Percentiles rank a stretch among this genome's conserved stretches.
These are phyloP conservation scores for Nicotiana noctiflora DNA, from an alignment of 257 asterid genomes.

Conservation along the genomic window DNA sequence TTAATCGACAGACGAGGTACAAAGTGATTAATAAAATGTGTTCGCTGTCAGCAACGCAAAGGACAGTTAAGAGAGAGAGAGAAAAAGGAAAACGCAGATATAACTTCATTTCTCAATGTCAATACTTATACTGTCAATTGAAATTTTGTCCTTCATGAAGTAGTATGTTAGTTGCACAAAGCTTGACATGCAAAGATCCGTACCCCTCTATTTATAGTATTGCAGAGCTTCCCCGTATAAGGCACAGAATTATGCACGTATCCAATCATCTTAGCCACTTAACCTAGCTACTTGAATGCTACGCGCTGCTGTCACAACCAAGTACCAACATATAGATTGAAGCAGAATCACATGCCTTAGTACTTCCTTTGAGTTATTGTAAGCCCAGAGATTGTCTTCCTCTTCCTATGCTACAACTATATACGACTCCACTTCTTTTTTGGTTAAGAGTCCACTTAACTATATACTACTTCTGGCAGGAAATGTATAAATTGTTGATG, in stretches of 20 bases:
- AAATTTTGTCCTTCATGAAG: not conserved
- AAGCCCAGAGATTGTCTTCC: not conserved
- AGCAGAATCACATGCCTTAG: not conserved
- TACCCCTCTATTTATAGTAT: not conserved
- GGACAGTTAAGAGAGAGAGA: not conserved
- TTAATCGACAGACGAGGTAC: no score
- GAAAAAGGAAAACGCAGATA: no score
- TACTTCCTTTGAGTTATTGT: not conserved
- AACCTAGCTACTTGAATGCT: not conserved
- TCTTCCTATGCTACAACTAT: not conserved
- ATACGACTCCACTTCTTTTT: no score
- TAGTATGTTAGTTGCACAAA: not conserved
- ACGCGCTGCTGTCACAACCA: not conserved
- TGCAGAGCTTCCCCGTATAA: not conserved
- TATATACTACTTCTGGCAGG: not conserved
- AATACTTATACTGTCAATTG: not conserved
- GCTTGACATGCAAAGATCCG: not conserved
- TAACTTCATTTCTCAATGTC: not conserved
- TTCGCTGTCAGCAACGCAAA: not conserved
- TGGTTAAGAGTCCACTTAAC: no score
- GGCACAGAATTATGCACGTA: slow-evolving; percentile 1
- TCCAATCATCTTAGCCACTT: not conserved
- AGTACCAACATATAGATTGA: no score
- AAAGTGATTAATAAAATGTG: not conserved
- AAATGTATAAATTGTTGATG: no score